Evolutionary conservation across 2,329 filamentous ascomycete species (phyloP), one percentile per base, ranked within the genome.

Genomic region (Penicillium sp.): DNA sequence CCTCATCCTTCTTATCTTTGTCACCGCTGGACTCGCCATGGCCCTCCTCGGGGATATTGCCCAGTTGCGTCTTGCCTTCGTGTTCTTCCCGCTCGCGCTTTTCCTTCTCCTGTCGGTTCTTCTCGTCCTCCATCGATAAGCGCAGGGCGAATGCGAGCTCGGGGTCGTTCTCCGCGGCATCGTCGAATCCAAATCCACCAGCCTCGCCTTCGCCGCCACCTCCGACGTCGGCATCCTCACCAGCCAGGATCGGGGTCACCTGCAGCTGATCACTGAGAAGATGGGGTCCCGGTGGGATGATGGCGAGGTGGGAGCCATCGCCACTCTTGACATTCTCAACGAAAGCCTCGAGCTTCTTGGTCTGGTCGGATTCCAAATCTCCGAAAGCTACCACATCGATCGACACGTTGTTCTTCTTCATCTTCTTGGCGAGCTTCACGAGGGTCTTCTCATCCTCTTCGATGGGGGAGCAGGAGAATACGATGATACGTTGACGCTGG

Each of bases 91-190:
- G 88, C 61, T 90, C 85, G 67, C 87, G 86, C 66, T 88, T 90
- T 69, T 89, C 86, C 77, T 91, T 91, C 74, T 96, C 92, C 76
- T 95, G 88, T 68, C 94, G 82, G 59, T 92, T 92, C 79, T 95
- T 95, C 77, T 99, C 94, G 73, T 99, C 94, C 74, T 99, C 94
- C 84, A 96, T 91, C 76, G 90, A 96, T 91, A 99, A 96, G 61
- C 94, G 87, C 72, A 99, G 80, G 50, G 94, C 94, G 65, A 99
- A 85, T 22, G 94, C 94, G 69, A 99, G 80, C 75, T 99, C 94
- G 4, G 94, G 94, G 71, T 99, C 94, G 42, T 74, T 72, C 69
- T 92, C 83, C 52, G 88, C 89, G 14, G 93, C 92, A 74, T 97
- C 94, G 66, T 92, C 89, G 67, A 91, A 95, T 60, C 88, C 85